Evolutionary conservation across 177 flowering plant species (phyloP), one percentile per base, ranked within the genome.

Genomic region (Telopea speciosissima): DNA sequence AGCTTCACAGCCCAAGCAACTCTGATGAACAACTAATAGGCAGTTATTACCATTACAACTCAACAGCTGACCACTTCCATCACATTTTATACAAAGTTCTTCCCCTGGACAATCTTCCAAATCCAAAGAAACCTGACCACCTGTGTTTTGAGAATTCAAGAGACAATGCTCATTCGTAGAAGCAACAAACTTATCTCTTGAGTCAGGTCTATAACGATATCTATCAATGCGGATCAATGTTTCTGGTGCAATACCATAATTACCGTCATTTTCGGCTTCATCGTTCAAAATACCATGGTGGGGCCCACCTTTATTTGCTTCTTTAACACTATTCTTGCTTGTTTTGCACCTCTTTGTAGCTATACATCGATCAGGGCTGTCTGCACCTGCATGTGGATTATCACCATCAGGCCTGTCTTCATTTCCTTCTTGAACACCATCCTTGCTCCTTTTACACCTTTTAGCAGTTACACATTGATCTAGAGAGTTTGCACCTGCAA

Each of bases 11-110:
- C 70, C 28, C 74, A 86, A 67, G 65, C 89, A 86, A 19, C 40
- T 56, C 61, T 75, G 77, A 56, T 88, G 90, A 36, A 84, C 31
- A 9, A 81, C 74, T 56, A 85, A 3, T 3, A 77, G 77, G 66
- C 92, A 88, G 31, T 73, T 77, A 16, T 8, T 66, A 56, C 72
- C 74, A 62, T 68, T 65, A 75, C 92, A 88, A 61, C 76, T 69
- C 69, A 87, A 66, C 61, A 86, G 24, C 12, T 79, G 33, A 6
- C 73, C 87, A 36, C 77, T 73, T 67, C 68, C 24, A 31, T 75
- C 73, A 68, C 91, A 86, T 36, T 66, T 76, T 40, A 82, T 58
- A 66, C 91, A 87, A 36, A 66, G 22, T 58, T 72, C 52, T 63
- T 60, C 69, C 59, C 75, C 77, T 24, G 74, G 70, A 67, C 76